phyloP scores from a whole-genome alignment of 169 alveolate genomes.

The Plasmodium adleri region DNA sequence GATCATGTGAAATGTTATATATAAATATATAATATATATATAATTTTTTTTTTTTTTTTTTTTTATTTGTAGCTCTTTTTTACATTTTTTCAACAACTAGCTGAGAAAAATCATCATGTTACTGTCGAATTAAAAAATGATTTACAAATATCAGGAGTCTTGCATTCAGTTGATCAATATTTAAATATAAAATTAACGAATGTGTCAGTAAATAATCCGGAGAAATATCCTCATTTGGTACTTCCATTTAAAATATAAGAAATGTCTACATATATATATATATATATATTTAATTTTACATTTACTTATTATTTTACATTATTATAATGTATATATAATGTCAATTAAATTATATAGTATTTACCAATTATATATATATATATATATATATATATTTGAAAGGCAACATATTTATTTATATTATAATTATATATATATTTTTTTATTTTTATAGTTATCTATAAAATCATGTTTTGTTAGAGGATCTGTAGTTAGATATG shows the following conservation, averaged over 20 bases:
- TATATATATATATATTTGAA: background rate
- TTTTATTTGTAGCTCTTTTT: slow-evolving; percentile 87
- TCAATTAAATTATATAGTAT: background rate
- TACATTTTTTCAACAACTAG: slow-evolving; percentile 92
- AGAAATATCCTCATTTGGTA: slow-evolving; percentile 93
- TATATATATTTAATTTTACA: background rate
- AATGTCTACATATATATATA: background rate
- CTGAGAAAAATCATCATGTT: slow-evolving; percentile 91
- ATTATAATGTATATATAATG: background rate
- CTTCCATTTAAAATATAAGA: background rate
- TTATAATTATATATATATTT: background rate
- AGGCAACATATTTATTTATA: background rate
- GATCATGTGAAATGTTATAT: too few species aligned
- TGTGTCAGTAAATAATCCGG: slow-evolving; percentile 93
- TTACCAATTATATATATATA: background rate
- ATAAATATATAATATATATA: too few species aligned
- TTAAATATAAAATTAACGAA: slow-evolving; percentile 93
- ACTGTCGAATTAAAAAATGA: slow-evolving; percentile 96
- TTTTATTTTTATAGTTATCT: slow-evolving; percentile 80
- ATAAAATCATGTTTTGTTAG: slow-evolving; percentile 94
- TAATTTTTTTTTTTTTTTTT: background rate
- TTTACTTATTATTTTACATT: background rate
- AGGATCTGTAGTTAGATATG: slow-evolving; percentile 96
- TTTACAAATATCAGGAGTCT: slow-evolving; percentile 92
- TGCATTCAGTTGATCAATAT: slow-evolving; percentile 94